Percentiles rank a stretch among this genome's conserved stretches.
Conservation (phyloP, 768 basidiomycete genomes). For the Tulasnella sp. region DNA sequence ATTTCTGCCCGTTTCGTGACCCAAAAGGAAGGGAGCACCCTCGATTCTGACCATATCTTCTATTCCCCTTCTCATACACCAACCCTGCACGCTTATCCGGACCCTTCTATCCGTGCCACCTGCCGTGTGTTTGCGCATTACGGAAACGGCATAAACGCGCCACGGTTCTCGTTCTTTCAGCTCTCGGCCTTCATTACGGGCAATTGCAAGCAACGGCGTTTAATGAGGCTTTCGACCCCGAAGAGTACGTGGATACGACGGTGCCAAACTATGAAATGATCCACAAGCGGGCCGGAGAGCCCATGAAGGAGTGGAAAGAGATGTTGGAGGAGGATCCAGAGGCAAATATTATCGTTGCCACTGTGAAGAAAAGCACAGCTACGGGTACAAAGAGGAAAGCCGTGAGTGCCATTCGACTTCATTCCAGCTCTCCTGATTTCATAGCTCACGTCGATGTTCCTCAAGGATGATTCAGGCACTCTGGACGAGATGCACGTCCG, state of each 20-base stretch:
- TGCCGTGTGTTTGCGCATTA: constrained; percentile 15
- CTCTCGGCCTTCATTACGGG: constrained; percentile 77
- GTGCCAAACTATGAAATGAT: constrained; percentile 65
- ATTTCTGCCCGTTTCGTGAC: background rate
- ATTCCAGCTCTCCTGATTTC: background rate
- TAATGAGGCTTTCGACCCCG: constrained; percentile 73
- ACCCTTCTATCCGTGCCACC: constrained; percentile 15
- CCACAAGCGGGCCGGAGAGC: constrained; percentile 49
- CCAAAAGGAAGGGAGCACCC: background rate
- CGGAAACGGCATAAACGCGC: background rate
- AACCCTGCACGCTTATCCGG: background rate
- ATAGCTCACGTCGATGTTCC: background rate
- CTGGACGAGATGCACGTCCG: constrained; percentile 66
- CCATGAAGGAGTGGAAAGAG: constrained; percentile 62
- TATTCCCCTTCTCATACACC: background rate
- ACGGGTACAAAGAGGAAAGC: constrained; percentile 60
- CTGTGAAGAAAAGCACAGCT: constrained; percentile 17
- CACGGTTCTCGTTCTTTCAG: constrained; percentile 27
- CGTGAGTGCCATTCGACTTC: constrained; percentile 32
- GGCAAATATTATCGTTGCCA: constrained; percentile 38
- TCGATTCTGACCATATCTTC: background rate
- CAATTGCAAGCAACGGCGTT: constrained; percentile 90
- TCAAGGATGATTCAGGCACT: constrained; percentile 12
- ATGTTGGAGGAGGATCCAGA: constrained; percentile 51
- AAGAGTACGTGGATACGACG: constrained; percentile 72